Evolutionary conservation across 1,284 basidiomycete species (phyloP).

Genomic region (Microbotryum violaceum): DNA sequence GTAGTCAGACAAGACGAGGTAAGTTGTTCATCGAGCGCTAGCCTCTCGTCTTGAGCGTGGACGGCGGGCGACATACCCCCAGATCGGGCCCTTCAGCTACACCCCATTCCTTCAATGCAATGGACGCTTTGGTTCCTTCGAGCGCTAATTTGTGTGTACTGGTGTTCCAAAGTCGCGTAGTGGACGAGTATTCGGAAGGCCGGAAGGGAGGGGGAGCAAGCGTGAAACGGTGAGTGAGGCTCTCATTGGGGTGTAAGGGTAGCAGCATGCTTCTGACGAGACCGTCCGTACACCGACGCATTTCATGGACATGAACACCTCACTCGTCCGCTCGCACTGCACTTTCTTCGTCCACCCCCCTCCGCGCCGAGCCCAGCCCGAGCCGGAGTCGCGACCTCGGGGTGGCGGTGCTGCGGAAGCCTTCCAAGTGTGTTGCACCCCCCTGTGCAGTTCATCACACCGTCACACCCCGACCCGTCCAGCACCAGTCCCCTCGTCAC

Average conservation of each 20-base stretch:
- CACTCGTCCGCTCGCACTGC: too few relatives aligned
- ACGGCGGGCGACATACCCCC: slow-evolving; percentile 19
- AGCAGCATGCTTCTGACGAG: not conserved
- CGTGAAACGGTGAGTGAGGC: not conserved
- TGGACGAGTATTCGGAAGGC: not conserved
- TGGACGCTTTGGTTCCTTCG: slow-evolving; percentile 31
- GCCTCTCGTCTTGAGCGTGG: too few relatives aligned
- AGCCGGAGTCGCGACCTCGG: too few relatives aligned
- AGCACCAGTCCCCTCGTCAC: not conserved
- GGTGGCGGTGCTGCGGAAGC: not conserved
- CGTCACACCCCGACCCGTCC: too few relatives aligned
- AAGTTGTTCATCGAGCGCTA: not conserved
- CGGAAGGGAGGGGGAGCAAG: not conserved
- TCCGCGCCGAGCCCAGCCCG: too few relatives aligned
- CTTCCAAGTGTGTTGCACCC: too few relatives aligned
- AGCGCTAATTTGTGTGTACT: slow-evolving; percentile 24
- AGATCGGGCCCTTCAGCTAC: slow-evolving; percentile 35
- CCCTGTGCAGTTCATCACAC: not conserved
- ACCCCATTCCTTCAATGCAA: slow-evolving; percentile 36
- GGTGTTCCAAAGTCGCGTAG: not conserved
- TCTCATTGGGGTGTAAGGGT: not conserved
- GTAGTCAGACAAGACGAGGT: not conserved
- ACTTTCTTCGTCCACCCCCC: too few relatives aligned
- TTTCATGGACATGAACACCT: not conserved
- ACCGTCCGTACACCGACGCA: not conserved